Conservation (phyloP, 805 yeast genomes). For the Cephaloascus albidus region DNA sequence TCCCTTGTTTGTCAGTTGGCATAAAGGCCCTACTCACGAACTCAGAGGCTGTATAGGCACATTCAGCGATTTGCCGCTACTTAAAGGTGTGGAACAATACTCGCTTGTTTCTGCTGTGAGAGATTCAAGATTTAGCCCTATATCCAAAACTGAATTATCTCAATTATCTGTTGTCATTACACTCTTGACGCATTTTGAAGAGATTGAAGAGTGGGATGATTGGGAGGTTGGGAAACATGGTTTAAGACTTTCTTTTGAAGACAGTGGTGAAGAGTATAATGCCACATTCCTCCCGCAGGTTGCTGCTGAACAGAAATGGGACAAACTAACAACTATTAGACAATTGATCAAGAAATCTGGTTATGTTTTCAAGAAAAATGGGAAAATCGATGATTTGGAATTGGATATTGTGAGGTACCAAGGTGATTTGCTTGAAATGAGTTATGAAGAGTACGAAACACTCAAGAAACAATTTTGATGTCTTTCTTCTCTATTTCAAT, state of each 20-base stretch:
- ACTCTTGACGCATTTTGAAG: conserved; percentile 47
- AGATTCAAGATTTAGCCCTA: conserved; percentile 72
- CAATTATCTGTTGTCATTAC: conserved; percentile 54
- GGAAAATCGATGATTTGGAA: conserved; percentile 15
- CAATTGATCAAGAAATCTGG: conserved; percentile 74
- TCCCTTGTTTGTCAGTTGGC: conserved; percentile 91
- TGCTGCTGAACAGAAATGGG: conserved; percentile 83
- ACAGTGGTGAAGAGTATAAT: conserved; percentile 29
- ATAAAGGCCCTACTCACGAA: conserved; percentile 20
- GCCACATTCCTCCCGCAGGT: conserved; percentile 92
- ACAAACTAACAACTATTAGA: conserved; percentile 56
- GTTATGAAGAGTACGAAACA: conserved; percentile 33
- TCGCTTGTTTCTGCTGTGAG: conserved; percentile 58
- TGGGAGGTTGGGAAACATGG: conserved; percentile 88
- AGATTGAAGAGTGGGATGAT: conserved; percentile 42
- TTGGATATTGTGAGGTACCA: conserved; percentile 43
- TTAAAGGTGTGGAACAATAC: conserved; percentile 51
- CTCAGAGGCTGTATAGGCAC: conserved; percentile 95
- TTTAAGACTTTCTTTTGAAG: conserved; percentile 45
- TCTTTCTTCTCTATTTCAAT: too few relatives aligned
- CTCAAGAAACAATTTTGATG: too few relatives aligned
- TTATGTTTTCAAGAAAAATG: too few relatives aligned
- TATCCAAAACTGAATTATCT: conserved; percentile 44
- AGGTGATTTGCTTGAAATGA: conserved; percentile 37
- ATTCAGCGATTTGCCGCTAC: conserved; percentile 46